phyloP scores from a whole-genome alignment of 2,329 filamentous ascomycete genomes.

The Colletotrichum simmondsii region DNA sequence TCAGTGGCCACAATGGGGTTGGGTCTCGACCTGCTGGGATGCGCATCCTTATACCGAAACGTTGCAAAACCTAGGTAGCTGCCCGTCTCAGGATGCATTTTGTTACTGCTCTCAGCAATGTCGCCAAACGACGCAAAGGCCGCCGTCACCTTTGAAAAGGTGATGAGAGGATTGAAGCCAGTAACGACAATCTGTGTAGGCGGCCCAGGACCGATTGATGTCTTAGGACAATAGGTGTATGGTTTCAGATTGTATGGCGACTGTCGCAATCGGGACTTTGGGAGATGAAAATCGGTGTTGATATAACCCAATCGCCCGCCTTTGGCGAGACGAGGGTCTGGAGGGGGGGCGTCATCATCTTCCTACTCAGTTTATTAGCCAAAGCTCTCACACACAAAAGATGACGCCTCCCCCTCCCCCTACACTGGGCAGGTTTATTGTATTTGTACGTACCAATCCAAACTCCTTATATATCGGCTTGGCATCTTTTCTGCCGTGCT shows the following conservation, averaged over 20 bases:
- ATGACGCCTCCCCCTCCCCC: slow-evolving; percentile 74
- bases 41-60: slow-evolving; percentile 85
- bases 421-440: slow-evolving; percentile 48
- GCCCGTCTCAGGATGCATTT: slow-evolving; percentile 93
- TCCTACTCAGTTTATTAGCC: slow-evolving; percentile 76
- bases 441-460: slow-evolving; percentile 71
- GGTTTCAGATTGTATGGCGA: slow-evolving; percentile 84
- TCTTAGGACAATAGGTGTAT: slow-evolving; percentile 83
- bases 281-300: slow-evolving; percentile 75
- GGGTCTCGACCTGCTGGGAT: slow-evolving; percentile 62
- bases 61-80: slow-evolving; percentile 94
- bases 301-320: slow-evolving; percentile 74
- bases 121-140: slow-evolving; percentile 86
- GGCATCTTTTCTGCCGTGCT: slow-evolving; percentile 64
- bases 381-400: slow-evolving; percentile 60
- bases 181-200: slow-evolving; percentile 91
- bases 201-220: slow-evolving; percentile 88
- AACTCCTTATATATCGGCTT: slow-evolving; percentile 73
- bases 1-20: slow-evolving; percentile 75
- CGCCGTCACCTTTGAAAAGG: slow-evolving; percentile 80
- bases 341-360: slow-evolving; percentile 83
- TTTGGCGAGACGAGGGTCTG: slow-evolving; percentile 84
- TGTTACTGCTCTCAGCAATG: slow-evolving; percentile 90
- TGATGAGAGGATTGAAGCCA: slow-evolving; percentile 93
- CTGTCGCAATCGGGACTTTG: slow-evolving; percentile 76